Evolutionary conservation across 345 rosid genomes (phyloP), one percentile per base, ranked within the genome.

Genomic region (Kandelia obovata): DNA sequence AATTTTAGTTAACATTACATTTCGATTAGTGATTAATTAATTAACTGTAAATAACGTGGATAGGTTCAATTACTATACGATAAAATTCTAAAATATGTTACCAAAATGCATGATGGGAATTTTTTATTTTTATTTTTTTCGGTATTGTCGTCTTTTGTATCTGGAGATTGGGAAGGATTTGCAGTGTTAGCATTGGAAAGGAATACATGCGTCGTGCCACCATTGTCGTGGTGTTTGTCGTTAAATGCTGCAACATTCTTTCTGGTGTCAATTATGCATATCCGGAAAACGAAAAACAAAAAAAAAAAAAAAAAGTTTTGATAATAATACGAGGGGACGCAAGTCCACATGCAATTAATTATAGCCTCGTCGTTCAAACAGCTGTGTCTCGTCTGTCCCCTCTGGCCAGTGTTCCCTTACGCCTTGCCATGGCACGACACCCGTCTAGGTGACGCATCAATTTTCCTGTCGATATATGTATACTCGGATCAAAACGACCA

Each of bases 241-340:
- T 84, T 68, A 79, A 74, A 80, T 75, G 85, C 79, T 65, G 76
- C 85, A 83, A 83, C 93, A 88, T 86, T 84, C 89, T 68, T 66
- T 73, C 65, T 52, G 51, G 59, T 70, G 43, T 53, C 68, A 74
- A 17, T 61, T 62, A 2, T 37, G 34, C 0, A 20, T 34, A 32
- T 16, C 15, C 8, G 4, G 10, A n/a, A 1, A 5, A 19, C 21
- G n/a, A 23, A 10, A 43, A 43, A 13, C 1, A 9, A n/a, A 21
- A 30, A 4, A 23, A 27, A 27, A 11, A 9, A 5, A 4, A 25
- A 10, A 0, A 4, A 1, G 27, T 16, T 27, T 7, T 7, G 17
- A 23, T 11, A 26, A 3, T 47, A 23, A 35, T 13, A 19, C 9
- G 10, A 30, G 3, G 17, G 52, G 7, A 15, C 10, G 55, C 35